A percentile compares a stretch with the other conserved stretches of the same genome.
These are phyloP conservation scores for Limnanthes douglasii DNA, from an alignment of 345 rosid genomes.

Conservation along the genomic window DNA sequence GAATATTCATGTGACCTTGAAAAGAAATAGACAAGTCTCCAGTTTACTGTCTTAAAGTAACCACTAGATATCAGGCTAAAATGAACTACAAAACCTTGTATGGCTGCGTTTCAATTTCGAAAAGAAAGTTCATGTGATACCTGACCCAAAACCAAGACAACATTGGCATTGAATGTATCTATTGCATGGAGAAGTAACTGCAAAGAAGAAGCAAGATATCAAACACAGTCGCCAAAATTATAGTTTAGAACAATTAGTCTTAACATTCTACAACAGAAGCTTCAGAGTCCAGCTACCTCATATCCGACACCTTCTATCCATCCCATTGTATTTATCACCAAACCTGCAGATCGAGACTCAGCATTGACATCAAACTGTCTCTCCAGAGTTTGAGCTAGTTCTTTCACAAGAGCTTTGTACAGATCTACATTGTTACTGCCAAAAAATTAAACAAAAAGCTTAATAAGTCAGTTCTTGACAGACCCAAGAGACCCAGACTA, in stretches of 20 bases:
- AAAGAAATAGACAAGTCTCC: no score
- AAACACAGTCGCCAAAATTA: background rate
- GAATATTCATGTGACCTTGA: no score
- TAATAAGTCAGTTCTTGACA: no score
- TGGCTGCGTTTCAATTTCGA: no score
- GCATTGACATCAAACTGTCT: conserved; percentile 53
- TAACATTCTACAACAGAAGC: background rate
- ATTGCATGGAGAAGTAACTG: conserved; percentile 83
- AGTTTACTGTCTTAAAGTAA: no score
- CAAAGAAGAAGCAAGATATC: conserved; percentile 4
- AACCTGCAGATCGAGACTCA: conserved; percentile 76
- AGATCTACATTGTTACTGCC: conserved; percentile 69
- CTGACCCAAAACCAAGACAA: conserved; percentile 71
- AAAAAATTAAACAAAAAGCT: no score
- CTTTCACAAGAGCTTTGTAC: conserved; percentile 63
- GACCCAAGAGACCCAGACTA: no score
- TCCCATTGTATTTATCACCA: conserved; percentile 95
- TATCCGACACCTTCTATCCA: conserved; percentile 93
- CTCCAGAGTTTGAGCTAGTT: conserved; percentile 73
- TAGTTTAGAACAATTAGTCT: no score
- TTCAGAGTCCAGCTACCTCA: conserved; percentile 26
- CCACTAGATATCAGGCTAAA: no score
- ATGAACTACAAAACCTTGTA: no score
- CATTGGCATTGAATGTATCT: conserved; percentile 64
- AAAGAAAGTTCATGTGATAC: conserved; percentile 2